Conservation (phyloP, 305 asterid species). For the Caryopteris hybrid region DNA sequence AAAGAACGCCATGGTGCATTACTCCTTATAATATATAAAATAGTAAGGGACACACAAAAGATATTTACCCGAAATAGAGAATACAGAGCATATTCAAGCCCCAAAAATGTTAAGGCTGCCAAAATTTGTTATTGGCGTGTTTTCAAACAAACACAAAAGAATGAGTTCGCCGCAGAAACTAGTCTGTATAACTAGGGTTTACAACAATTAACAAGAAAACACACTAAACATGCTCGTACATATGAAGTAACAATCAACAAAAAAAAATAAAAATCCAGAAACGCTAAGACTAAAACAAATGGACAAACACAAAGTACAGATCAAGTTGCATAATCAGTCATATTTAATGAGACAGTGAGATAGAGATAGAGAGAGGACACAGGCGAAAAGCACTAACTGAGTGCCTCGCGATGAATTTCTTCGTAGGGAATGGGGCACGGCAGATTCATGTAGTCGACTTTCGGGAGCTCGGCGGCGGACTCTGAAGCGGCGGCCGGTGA, state of each 20-base stretch:
- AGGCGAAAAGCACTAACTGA: slow-evolving; percentile 48
- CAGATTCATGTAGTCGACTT: slow-evolving; percentile 62
- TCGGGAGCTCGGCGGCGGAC: slow-evolving; percentile 44
- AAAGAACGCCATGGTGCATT: background rate
- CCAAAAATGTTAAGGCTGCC: background rate
- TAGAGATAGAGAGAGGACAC: background rate
- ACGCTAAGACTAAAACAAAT: background rate
- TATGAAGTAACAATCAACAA: background rate
- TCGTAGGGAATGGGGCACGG: slow-evolving; percentile 95
- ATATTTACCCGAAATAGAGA: background rate
- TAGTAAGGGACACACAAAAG: background rate
- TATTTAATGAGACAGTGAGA: too few relatives aligned
- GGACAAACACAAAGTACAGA: background rate
- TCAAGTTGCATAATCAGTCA: background rate
- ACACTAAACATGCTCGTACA: background rate
- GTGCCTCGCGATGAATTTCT: slow-evolving; percentile 91
- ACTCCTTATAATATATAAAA: background rate
- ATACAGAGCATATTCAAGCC: background rate
- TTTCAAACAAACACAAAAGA: background rate
- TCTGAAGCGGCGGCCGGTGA: slow-evolving; percentile 33
- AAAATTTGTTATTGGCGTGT: background rate
- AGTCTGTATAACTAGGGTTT: slow-evolving; percentile 10
- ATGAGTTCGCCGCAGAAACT: background rate
- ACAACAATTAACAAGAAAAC: background rate
- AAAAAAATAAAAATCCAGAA: background rate